Conservation (phyloP, 1,139 yeast genomes). For the Pichia sp. region DNA sequence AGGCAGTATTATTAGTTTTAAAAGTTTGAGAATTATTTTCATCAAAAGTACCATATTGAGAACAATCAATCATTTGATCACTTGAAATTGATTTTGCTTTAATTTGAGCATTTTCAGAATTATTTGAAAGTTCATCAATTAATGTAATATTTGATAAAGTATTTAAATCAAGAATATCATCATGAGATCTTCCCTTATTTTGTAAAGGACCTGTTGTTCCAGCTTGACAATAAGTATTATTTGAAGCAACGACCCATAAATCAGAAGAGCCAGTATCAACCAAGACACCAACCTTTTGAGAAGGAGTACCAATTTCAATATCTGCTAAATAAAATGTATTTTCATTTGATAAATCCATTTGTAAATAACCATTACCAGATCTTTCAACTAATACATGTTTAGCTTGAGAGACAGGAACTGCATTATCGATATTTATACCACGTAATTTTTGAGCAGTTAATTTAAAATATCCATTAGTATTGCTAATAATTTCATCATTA, state of each 20-base stretch:
- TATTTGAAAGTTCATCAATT: neutral
- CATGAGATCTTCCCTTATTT: constrained; percentile 5
- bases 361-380: constrained; percentile 31
- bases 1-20: constrained; percentile 40
- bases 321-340: constrained; percentile 45
- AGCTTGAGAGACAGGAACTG: constrained; percentile 17
- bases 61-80: constrained; percentile 29
- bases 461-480: constrained; percentile 11
- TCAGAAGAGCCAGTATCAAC: constrained; percentile 70
- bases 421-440: constrained; percentile 23
- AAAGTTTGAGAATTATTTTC: constrained; percentile 40
- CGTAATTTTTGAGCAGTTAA: constrained; percentile 24
- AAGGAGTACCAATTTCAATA: constrained; percentile 50
- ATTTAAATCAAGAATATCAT: constrained; percentile 8
- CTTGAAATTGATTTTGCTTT: constrained; percentile 2
- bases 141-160: neutral
- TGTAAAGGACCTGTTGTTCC: constrained; percentile 14
- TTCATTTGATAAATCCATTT: constrained; percentile 39
- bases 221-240: constrained; percentile 28
- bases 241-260: constrained; percentile 45
- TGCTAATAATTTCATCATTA: neutral
- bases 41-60: constrained; percentile 47
- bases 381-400: constrained; percentile 32
- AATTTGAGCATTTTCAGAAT: neutral
- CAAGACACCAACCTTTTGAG: constrained; percentile 45